Conservation (phyloP, 176 grass and related monocot species). For the Otatea glauca region DNA sequence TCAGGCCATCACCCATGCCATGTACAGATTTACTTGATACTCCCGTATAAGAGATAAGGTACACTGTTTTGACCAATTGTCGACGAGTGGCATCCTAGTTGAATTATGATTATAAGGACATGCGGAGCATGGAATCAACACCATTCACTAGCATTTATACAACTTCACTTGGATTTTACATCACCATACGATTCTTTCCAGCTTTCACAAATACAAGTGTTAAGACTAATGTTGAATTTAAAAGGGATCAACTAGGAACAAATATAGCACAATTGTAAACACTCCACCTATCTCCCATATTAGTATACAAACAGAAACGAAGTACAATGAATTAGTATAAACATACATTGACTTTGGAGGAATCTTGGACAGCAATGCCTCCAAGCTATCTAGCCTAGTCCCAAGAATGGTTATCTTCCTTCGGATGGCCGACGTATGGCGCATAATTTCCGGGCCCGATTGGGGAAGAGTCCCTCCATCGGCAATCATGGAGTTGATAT, state of each 20-base stretch:
- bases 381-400: conserved; percentile 62
- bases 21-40: neutral
- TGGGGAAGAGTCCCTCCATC: conserved; percentile 55
- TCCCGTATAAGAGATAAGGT: neutral
- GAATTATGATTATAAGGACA: too few species aligned
- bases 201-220: neutral
- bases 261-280: neutral
- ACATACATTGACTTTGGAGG: conserved; percentile 60
- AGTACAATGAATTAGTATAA: neutral
- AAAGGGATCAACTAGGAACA: neutral
- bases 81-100: neutral
- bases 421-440: conserved; percentile 51
- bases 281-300: neutral
- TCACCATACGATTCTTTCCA: neutral
- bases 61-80: neutral
- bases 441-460: conserved; percentile 59
- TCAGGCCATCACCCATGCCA: neutral
- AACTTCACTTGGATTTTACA: neutral
- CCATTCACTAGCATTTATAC: too few species aligned
- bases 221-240: neutral
- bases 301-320: neutral
- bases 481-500: conserved; percentile 56
- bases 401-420: conserved; percentile 63
- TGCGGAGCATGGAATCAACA: too few species aligned
- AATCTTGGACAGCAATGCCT: conserved; percentile 51